phyloP scores from a whole-genome alignment of 495 filamentous ascomycete species.

The Neohortaea acidophila region DNA sequence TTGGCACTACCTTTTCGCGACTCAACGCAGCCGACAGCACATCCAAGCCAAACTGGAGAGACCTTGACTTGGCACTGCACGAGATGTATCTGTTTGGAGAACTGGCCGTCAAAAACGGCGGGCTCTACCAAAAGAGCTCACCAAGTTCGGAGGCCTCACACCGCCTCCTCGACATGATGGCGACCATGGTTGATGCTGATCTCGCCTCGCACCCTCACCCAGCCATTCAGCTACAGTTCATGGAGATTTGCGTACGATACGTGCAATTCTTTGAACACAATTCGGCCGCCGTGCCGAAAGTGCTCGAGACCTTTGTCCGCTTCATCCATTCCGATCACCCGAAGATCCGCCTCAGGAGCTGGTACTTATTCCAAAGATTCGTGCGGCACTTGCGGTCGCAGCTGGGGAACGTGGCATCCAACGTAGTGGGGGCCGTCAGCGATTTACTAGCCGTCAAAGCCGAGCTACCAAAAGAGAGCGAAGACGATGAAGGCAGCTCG shows the following conservation, averaged over 20 bases:
- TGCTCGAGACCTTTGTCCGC: constrained; percentile 82
- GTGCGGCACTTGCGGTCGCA: constrained; percentile 74
- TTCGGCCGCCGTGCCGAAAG: constrained; percentile 58
- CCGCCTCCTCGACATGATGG: constrained; percentile 76
- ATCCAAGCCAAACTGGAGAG: constrained; percentile 86
- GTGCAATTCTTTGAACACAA: constrained; percentile 81
- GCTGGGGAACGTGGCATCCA: constrained; percentile 77
- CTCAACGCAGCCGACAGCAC: constrained; percentile 50
- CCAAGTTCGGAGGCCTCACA: constrained; percentile 61
- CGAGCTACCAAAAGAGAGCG: constrained; percentile 59
- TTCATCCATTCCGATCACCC: constrained; percentile 75
- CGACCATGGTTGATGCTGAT: constrained; percentile 84
- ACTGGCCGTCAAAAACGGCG: constrained; percentile 67
- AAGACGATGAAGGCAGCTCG: constrained; percentile 86
- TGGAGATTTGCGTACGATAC: constrained; percentile 95
- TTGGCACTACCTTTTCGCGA: constrained; percentile 64
- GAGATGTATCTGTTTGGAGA: constrained; percentile 97
- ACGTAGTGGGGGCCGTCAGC: constrained; percentile 72
- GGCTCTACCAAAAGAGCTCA: constrained; percentile 65
- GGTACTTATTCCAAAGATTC: constrained; percentile 89
- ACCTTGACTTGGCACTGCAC: constrained; percentile 86
- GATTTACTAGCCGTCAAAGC: constrained; percentile 84
- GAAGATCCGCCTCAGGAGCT: constrained; percentile 74
- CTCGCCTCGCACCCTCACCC: constrained; percentile 78
- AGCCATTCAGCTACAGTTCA: constrained; percentile 83